Percentiles rank a stretch among this genome's conserved stretches.
Conservation (phyloP, 352 stramenopile species). For the Paralagenidium karlingii region DNA sequence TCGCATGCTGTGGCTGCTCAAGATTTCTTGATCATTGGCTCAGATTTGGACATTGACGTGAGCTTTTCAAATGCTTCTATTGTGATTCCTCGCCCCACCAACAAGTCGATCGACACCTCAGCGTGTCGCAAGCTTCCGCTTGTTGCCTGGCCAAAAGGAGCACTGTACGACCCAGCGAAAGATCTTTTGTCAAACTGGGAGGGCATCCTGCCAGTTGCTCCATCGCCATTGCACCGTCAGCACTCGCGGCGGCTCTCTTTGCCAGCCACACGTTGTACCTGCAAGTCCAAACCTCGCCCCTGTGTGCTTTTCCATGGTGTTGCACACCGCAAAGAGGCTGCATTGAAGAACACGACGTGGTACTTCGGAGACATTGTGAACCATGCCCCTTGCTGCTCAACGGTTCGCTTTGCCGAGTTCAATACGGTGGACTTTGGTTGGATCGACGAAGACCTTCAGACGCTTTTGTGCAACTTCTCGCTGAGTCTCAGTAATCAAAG, state of each 20-base stretch:
- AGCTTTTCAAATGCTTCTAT: conserved; percentile 14
- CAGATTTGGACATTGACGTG: conserved; percentile 29
- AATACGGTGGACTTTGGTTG: conserved; percentile 27
- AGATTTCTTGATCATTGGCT: conserved; percentile 23
- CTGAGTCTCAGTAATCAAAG: conserved; percentile 21
- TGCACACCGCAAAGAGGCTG: conserved; percentile 15
- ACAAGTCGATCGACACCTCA: conserved; percentile 1
- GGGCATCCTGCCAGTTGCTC: conserved; percentile 6
- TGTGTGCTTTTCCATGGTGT: conserved; percentile 53
- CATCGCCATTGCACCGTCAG: conserved; percentile 9
- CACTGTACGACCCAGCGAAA: conserved; percentile 12
- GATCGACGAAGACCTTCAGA: conserved; percentile 21
- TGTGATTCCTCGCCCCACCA: conserved; percentile 7
- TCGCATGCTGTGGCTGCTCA: conserved; percentile 5
- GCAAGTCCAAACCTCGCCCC: conserved; percentile 15
- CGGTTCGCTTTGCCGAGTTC: conserved; percentile 27
- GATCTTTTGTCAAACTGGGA: conserved; percentile 13
- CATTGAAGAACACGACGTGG: conserved; percentile 15
- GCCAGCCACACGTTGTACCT: conserved; percentile 17
- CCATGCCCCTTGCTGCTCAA: conserved; percentile 47
- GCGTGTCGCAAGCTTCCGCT: conserved; percentile 9
- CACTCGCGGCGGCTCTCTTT: conserved; percentile 8
- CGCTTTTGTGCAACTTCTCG: conserved; percentile 17
- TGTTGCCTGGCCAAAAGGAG: background rate
- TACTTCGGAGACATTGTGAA: conserved; percentile 33